Percentiles rank a stretch among this genome's conserved stretches.
Conservation (phyloP, 1,284 basidiomycete genomes). For the Malassezia obtusa region DNA sequence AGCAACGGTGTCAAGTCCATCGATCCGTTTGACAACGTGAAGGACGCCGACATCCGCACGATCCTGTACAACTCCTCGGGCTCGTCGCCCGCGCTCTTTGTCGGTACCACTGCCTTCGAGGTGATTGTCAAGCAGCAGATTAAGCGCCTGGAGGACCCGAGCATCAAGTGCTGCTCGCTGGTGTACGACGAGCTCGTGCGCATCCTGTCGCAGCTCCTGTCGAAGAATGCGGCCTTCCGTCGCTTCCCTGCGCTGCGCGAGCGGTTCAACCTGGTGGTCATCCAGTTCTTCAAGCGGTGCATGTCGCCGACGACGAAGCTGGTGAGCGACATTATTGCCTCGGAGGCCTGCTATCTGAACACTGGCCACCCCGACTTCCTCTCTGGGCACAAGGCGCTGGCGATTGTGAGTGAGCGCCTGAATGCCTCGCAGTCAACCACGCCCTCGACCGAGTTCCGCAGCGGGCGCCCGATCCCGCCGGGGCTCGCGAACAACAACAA, state of each 20-base stretch:
- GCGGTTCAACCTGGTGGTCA: conserved; percentile 84
- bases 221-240: conserved; percentile 81
- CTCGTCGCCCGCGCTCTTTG: conserved; percentile 88
- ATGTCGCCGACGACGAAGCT: conserved; percentile 93
- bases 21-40: conserved; percentile 96
- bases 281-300: conserved; percentile 86
- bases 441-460: conserved; percentile 48
- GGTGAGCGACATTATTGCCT: conserved; percentile 77
- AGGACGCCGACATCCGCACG: conserved; percentile 91
- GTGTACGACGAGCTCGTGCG: conserved; percentile 95
- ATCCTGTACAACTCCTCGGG: conserved; percentile 96
- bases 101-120: conserved; percentile 90
- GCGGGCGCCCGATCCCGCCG: conserved; percentile 37
- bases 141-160: conserved; percentile 84
- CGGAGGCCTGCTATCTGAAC: conserved; percentile 58
- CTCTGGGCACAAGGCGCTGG: conserved; percentile 90
- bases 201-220: conserved; percentile 78
- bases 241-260: conserved; percentile 88
- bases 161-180: conserved; percentile 80
- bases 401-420: conserved; percentile 69
- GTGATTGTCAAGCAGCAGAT: conserved; percentile 99
- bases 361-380: conserved; percentile 99
- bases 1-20: conserved; percentile 89
- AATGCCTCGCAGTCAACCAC: conserved; percentile 53
- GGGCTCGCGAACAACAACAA: conserved; percentile 76